Base-by-base conservation (phyloP, 352 stramenopile genomes). In the Pythium sukuiense region DNA sequence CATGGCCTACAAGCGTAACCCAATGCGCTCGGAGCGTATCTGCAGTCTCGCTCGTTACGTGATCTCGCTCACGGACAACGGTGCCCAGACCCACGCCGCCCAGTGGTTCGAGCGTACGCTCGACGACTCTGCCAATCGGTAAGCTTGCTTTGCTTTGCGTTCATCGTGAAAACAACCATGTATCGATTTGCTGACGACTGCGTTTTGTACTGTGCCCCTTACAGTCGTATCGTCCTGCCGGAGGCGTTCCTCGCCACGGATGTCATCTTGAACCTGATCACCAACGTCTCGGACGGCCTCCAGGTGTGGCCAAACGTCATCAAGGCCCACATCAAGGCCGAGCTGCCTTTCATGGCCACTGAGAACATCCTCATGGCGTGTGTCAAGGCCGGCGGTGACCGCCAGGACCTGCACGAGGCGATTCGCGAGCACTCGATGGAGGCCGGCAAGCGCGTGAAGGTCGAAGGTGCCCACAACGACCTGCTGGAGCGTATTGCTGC, bases 1-100 rank as follows among this genome's bases (percentile, higher is more conserved):
- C 53, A 99, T 99, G 97, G 97, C 97, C 0, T 99, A 99, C 93
- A 99, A 99, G 85, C 93, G 97, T 64, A 99, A 99, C 85, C 97
- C 97, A 53, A 99, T 99, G 97, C 92, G 97, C 50, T 98, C 84
- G 56, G 97, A 99, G 78, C 92, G 97, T 67, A 97, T 98, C 56
- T 99, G 97, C 77, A 99, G 93, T 73, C 76, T 99, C 18, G 90
- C 96, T 48, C 88, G 97, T 70, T 99, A 99, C 79, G 92, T 99
- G 41, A 99, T 99, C 76, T 97, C 89, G 59, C 85, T 99, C n/a
- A 98, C 97, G 30, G 84, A 96, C 75, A 98, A 97, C 66, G 96
- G 90, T 16, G 97, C 96, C 14, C 94, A 99, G 79, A 99, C 97
- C 35, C 93, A 99, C 80, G 93, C 97, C 7, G 93, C 89, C 48